Conservation (phyloP, 1,139 yeast species). For the Casaregolazyma suthepensis region DNA sequence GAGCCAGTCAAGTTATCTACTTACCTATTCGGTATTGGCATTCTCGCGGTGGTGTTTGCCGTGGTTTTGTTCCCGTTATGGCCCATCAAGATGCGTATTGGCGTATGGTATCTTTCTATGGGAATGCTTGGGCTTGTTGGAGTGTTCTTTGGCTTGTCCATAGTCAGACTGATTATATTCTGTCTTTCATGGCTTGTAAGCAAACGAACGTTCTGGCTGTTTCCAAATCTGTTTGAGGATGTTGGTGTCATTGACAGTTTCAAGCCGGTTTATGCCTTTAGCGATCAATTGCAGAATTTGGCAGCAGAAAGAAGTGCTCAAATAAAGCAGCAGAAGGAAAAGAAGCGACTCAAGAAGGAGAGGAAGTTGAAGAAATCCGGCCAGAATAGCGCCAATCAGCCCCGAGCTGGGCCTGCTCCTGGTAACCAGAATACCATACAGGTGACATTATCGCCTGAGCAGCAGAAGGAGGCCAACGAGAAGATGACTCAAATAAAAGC, state of each 20-base stretch:
- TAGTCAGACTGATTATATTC: constrained; percentile 71
- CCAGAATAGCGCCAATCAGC: neutral
- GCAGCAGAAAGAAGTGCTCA: constrained; percentile 1
- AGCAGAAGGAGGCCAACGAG: constrained; percentile 10
- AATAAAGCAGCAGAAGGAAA: constrained; percentile 11
- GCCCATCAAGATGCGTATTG: constrained; percentile 86
- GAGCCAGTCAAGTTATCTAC: constrained; percentile 69
- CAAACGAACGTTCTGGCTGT: constrained; percentile 82
- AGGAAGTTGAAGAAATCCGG: constrained; percentile 11
- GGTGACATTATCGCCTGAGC: constrained; percentile 9
- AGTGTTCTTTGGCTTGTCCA: constrained; percentile 69
- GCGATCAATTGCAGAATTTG: constrained; percentile 38
- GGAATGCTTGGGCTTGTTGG: constrained; percentile 69
- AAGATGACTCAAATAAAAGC: constrained; percentile 11
- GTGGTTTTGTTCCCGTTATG: constrained; percentile 90
- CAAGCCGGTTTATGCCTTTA: constrained; percentile 84
- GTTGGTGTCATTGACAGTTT: constrained; percentile 92
- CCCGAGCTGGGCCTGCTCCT: constrained; percentile 5
- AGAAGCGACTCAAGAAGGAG: constrained; percentile 15
- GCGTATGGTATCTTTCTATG: constrained; percentile 88
- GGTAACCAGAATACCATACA: constrained; percentile 9
- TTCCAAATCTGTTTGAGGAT: constrained; percentile 93
- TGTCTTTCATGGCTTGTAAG: constrained; percentile 52
- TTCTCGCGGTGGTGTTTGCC: constrained; percentile 63
- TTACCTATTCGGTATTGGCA: constrained; percentile 54